A percentile compares a stretch with the other conserved stretches of the same genome.
These are phyloP conservation scores for Pelargonium nanum DNA, from an alignment of 345 rosid genomes.

Conservation along the genomic window DNA sequence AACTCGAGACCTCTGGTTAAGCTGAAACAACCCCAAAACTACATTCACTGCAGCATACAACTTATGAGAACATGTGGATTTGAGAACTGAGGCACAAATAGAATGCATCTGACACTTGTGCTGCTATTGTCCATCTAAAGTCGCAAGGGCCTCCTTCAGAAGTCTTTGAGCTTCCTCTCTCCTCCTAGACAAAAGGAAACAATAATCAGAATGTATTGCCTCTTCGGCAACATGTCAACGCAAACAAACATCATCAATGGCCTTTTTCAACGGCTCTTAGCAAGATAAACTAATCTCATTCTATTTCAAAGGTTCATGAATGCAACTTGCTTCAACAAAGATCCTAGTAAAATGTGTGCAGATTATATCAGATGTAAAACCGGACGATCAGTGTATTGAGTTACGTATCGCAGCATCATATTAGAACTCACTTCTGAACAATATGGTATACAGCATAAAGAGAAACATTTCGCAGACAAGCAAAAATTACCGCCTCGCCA, in stretches of 20 bases:
- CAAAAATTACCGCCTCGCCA: too few species aligned
- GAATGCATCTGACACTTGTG: not conserved
- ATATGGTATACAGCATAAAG: not conserved
- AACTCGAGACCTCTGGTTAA: too few species aligned
- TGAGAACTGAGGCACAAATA: not conserved
- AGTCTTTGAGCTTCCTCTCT: slow-evolving; percentile 75
- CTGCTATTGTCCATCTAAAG: slow-evolving; percentile 53
- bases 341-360: not conserved
- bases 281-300: not conserved
- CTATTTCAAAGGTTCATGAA: not conserved
- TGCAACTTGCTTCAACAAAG: not conserved
- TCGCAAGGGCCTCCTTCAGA: slow-evolving; percentile 63
- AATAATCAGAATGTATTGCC: slow-evolving; percentile 2
- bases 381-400: not conserved
- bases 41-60: not conserved
- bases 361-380: not conserved
- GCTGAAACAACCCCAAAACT: not conserved
- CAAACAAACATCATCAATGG: not conserved
- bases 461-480: not conserved
- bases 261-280: too few species aligned
- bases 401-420: too few species aligned
- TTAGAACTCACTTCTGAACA: not conserved
- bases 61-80: not conserved
- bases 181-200: slow-evolving; percentile 35
- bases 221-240: too few species aligned